Percentiles rank a stretch among this genome's conserved stretches.
phyloP scores from a whole-genome alignment of 768 basidiomycete species.

The Tricholomella constricta region DNA sequence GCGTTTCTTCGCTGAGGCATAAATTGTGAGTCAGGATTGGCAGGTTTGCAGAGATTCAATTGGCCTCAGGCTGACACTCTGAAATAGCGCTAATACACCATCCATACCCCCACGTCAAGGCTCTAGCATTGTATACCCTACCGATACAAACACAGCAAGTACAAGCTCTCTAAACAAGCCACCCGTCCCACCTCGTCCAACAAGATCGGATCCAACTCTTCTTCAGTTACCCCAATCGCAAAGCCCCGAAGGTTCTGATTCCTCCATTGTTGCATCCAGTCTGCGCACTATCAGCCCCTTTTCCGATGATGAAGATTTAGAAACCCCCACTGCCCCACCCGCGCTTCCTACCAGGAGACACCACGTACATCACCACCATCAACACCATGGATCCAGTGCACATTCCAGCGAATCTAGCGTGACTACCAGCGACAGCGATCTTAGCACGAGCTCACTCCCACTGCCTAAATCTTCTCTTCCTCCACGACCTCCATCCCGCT shows the following conservation, averaged over 20 bases:
- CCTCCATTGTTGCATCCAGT: slow-evolving; percentile 14
- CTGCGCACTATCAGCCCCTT: slow-evolving; percentile 24
- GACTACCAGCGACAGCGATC: slow-evolving; percentile 40
- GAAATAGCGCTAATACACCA: slow-evolving; percentile 14
- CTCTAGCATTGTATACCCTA: slow-evolving; percentile 12
- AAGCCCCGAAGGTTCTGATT: slow-evolving; percentile 15
- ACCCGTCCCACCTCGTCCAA: slow-evolving; percentile 26
- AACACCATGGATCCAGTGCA: slow-evolving; percentile 12
- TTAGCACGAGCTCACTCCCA: slow-evolving; percentile 20
- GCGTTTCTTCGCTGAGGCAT: slow-evolving; percentile 45
- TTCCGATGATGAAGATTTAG: slow-evolving; percentile 21
- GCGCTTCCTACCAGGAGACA: slow-evolving; percentile 19
- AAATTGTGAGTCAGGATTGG: slow-evolving; percentile 48
- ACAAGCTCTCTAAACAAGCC: slow-evolving; percentile 24
- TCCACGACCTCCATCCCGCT: slow-evolving; percentile 39
- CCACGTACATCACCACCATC: slow-evolving; percentile 16
- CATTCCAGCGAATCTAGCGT: slow-evolving; percentile 39
- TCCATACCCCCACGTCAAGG: slow-evolving; percentile 13
- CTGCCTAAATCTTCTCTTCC: slow-evolving; percentile 21
- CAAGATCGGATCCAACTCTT: slow-evolving; percentile 14
- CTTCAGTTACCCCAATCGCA: slow-evolving; percentile 19
- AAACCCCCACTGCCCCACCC: slow-evolving; percentile 17
- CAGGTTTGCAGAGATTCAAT: neutral
- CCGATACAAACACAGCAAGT: slow-evolving; percentile 12
- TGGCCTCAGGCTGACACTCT: slow-evolving; percentile 2